These are phyloP conservation scores for Botrytis fragariae DNA, from an alignment of 2,329 filamentous ascomycete species.

Conservation along the genomic window DNA sequence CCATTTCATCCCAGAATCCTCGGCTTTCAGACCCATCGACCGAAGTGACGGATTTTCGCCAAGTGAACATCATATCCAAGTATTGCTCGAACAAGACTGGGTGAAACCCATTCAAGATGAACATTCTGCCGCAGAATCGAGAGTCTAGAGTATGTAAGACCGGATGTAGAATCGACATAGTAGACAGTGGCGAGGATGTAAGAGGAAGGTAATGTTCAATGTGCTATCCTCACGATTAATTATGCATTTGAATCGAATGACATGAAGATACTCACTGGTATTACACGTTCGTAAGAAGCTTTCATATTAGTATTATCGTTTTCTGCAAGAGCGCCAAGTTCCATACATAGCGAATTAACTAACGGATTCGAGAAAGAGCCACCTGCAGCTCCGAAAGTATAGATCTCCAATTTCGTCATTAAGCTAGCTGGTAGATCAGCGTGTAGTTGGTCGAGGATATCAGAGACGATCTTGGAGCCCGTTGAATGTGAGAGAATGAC, in stretches of 20 bases:
- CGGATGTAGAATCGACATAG: slow-evolving; percentile 61
- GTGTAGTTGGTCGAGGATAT: slow-evolving; percentile 71
- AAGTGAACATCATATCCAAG: slow-evolving; percentile 18
- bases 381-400: slow-evolving; percentile 72
- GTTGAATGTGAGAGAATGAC: slow-evolving; percentile 73
- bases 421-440: slow-evolving; percentile 63
- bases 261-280: slow-evolving; percentile 9
- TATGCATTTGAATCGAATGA: background rate
- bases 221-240: slow-evolving; percentile 50
- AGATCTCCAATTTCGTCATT: slow-evolving; percentile 66
- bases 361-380: slow-evolving; percentile 78
- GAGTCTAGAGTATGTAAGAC: slow-evolving; percentile 44
- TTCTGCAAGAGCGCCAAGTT: background rate
- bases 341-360: slow-evolving; percentile 10
- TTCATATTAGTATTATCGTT: slow-evolving; percentile 1
- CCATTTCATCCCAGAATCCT: slow-evolving; percentile 21
- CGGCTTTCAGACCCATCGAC: background rate
- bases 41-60: background rate
- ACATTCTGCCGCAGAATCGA: slow-evolving; percentile 39
- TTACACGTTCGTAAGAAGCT: slow-evolving; percentile 19
- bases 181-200: slow-evolving; percentile 66
- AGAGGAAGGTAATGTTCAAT: slow-evolving; percentile 65
- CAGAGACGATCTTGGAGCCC: slow-evolving; percentile 68
- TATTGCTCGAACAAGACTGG: slow-evolving; percentile 25
- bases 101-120: slow-evolving; percentile 17